These are phyloP conservation scores for Lepiota venenata DNA, from an alignment of 768 basidiomycete genomes.

Conservation along the genomic window DNA sequence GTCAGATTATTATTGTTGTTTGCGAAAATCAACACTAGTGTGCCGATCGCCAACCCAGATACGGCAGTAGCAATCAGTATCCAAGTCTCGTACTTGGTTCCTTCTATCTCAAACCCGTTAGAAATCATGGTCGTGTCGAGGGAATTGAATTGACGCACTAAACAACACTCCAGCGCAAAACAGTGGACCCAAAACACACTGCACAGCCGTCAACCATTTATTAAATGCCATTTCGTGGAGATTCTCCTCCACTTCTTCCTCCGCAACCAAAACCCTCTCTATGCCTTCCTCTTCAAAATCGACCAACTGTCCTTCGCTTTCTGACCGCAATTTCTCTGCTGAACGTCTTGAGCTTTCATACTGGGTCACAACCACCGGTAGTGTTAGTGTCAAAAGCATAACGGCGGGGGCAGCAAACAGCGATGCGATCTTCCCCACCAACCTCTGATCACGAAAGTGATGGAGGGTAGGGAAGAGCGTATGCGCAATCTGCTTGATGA, in stretches of 20 bases:
- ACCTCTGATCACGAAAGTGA: constrained; percentile 65
- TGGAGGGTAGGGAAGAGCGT: constrained; percentile 86
- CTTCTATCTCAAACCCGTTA: constrained; percentile 32
- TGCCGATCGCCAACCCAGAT: constrained; percentile 50
- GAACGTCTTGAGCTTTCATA: constrained; percentile 32
- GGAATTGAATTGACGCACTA: constrained; percentile 46
- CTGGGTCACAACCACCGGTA: constrained; percentile 82
- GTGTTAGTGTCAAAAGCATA: constrained; percentile 78
- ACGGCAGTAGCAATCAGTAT: constrained; percentile 51
- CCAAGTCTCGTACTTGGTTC: constrained; percentile 42
- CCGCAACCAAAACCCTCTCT: constrained; percentile 66
- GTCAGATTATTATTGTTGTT: constrained; percentile 54
- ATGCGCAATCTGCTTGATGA: constrained; percentile 43
- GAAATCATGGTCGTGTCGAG: not conserved
- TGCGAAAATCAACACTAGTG: constrained; percentile 57
- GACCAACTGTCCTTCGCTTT: constrained; percentile 44
- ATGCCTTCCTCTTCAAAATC: constrained; percentile 78
- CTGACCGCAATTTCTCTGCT: constrained; percentile 36
- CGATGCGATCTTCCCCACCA: constrained; percentile 67
- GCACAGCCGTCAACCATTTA: constrained; percentile 82
- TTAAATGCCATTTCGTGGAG: constrained; percentile 63
- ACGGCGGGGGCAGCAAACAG: constrained; percentile 87
- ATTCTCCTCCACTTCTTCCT: constrained; percentile 69
- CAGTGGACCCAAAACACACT: constrained; percentile 80
- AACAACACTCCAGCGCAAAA: constrained; percentile 78